Evolutionary conservation across 73 alveolate genomes (phyloP).

Genomic region (Paramecium primaurelia): DNA sequence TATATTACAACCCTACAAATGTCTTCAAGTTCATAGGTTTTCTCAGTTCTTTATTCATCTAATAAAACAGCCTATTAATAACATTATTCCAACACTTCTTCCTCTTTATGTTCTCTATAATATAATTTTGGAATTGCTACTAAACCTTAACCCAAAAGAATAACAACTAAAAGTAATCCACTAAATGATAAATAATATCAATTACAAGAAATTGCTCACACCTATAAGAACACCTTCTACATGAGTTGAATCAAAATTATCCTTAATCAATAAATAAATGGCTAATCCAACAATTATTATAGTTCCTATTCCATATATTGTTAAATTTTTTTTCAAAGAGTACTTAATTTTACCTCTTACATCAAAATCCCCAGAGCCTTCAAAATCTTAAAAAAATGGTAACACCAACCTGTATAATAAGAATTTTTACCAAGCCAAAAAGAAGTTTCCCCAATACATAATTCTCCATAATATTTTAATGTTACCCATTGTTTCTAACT

Average conservation of each 20-base stretch:
- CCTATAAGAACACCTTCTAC: constrained; percentile 54
- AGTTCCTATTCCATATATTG: constrained; percentile 22
- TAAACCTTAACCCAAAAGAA: constrained; percentile 47
- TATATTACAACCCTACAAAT: constrained; percentile 13
- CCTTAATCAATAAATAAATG: constrained; percentile 15
- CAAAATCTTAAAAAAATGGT: constrained; percentile 59
- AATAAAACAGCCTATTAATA: constrained; percentile 37
- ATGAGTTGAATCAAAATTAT: not conserved
- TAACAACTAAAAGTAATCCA: constrained; percentile 49
- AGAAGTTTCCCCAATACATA: constrained; percentile 55
- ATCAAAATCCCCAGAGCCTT: constrained; percentile 56
- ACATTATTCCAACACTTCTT: constrained; percentile 42
- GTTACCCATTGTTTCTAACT: not conserved
- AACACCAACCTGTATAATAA: constrained; percentile 6
- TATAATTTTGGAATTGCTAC: constrained; percentile 56
- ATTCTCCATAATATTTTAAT: constrained; percentile 30
- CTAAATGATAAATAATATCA: not conserved
- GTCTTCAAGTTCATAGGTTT: constrained; percentile 42
- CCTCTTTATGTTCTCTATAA: constrained; percentile 50
- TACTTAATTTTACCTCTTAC: not conserved
- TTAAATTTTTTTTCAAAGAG: constrained; percentile 38
- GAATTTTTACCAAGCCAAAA: constrained; percentile 31
- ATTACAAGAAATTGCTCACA: constrained; percentile 50
- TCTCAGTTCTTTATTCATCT: constrained; percentile 44
- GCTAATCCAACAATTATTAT: constrained; percentile 11